Evolutionary conservation across 345 rosid species (phyloP), one percentile per base, ranked within the genome.

Genomic region (Hirschfeldia incana): DNA sequence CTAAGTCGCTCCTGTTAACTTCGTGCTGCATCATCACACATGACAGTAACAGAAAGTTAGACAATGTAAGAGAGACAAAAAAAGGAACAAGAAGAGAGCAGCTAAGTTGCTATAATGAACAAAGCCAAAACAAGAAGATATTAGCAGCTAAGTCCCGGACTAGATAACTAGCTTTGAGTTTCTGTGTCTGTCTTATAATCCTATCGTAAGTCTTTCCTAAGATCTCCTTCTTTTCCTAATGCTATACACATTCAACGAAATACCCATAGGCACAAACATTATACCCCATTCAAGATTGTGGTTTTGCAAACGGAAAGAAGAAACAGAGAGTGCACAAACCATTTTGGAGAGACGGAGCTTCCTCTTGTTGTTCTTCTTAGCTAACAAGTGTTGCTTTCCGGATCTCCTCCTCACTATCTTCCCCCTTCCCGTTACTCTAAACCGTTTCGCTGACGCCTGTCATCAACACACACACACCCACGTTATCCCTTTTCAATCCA

Each of bases 371-470:
- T 90, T 92, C 88, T 94, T 94, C 89, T 94, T 94, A 61, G 87
- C 93, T 63, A 92, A 84, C 84, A 94, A 83, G 72, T 94, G 99
- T 76, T 94, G 99, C 90, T 94, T 94, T 17, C 99, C 99, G 12
- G 98, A 96, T 83, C 97, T 85, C 75, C 98, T 89, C 85, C 98
- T 82, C 51, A 94, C 89, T 67, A 94, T 92, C 80, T 90, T 94
- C 68, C 98, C 98, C 53, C 69, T 90, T 51, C 97, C 98, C 0
- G 97, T 94, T 67, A 94, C 98, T 70, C 98, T 88, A 72, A 94
- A 92, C 75, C 98, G 87, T 87, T 94, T 94, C 4, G 97, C 97
- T 6, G 98, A 92, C 26, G 98, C 97, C 98, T 94, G 67, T 53
- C 51, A 51, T 63, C 71, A 16, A 80, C 6, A 46, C 21, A 46